Conservation (phyloP, 805 yeast species). For the Spathaspora sp. region DNA sequence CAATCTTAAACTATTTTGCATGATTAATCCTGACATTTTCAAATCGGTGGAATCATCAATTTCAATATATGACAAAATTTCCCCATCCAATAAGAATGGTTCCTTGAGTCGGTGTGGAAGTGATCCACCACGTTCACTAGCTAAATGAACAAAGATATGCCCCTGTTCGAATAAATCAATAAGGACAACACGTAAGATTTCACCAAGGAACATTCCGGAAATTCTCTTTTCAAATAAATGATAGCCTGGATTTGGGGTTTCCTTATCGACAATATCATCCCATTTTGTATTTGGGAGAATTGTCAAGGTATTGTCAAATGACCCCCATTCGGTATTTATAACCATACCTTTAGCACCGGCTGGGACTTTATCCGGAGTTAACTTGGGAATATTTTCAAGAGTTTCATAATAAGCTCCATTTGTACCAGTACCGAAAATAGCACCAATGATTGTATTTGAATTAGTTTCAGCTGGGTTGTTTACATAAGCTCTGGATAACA, state of each 20-base stretch:
- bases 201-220: constrained; percentile 92
- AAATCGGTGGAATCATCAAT: constrained; percentile 77
- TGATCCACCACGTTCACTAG: constrained; percentile 32
- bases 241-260: constrained; percentile 78
- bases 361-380: constrained; percentile 38
- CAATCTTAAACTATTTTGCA: constrained; percentile 63
- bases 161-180: constrained; percentile 62
- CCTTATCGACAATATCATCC: constrained; percentile 66
- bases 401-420: constrained; percentile 92
- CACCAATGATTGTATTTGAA: constrained; percentile 79
- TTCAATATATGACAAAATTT: constrained; percentile 81
- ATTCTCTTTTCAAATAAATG: constrained; percentile 93
- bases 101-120: constrained; percentile 64
- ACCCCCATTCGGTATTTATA: constrained; percentile 97
- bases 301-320: constrained; percentile 81
- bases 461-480: constrained; percentile 57
- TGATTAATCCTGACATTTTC: constrained; percentile 63
- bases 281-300: constrained; percentile 75
- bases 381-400: constrained; percentile 68
- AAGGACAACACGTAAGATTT: constrained; percentile 70
- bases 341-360: constrained; percentile 69
- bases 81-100: constrained; percentile 77
- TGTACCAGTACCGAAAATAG: constrained; percentile 96
- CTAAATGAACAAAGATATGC: constrained; percentile 56
- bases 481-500: constrained; percentile 82